phyloP scores from a whole-genome alignment of 179 eudicot genomes.

The Vitellaria paradoxa region DNA sequence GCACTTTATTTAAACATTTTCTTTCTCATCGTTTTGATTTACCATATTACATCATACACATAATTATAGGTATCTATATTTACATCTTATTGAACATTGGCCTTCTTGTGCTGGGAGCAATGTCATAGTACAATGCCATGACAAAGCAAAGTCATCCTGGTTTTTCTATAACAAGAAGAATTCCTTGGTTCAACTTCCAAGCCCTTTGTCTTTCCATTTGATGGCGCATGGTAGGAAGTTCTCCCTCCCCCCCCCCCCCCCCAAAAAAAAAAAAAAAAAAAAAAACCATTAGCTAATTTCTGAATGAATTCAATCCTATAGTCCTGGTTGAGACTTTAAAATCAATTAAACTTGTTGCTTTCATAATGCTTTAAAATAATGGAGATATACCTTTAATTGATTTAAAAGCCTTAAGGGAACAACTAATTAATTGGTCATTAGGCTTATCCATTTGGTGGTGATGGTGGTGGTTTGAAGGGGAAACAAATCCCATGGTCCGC shows the following conservation, averaged over 20 bases:
- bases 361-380: background rate
- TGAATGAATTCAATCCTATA: no score
- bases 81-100: background rate
- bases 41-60: background rate
- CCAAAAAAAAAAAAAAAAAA: no score
- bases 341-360: no score
- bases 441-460: no score
- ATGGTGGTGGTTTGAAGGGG: no score
- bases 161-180: background rate
- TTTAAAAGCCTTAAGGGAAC: no score
- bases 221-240: background rate
- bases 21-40: background rate
- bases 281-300: no score
- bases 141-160: background rate
- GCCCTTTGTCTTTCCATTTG: background rate
- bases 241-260: no score
- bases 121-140: background rate
- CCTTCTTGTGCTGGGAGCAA: background rate
- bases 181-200: background rate
- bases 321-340: no score
- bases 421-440: no score
- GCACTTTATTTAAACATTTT: conserved; percentile 29
- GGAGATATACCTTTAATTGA: no score
- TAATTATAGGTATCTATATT: background rate
- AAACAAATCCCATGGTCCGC: no score